These are phyloP conservation scores for Polyporus arcularius DNA, from an alignment of 768 basidiomycete species.

Conservation along the genomic window DNA sequence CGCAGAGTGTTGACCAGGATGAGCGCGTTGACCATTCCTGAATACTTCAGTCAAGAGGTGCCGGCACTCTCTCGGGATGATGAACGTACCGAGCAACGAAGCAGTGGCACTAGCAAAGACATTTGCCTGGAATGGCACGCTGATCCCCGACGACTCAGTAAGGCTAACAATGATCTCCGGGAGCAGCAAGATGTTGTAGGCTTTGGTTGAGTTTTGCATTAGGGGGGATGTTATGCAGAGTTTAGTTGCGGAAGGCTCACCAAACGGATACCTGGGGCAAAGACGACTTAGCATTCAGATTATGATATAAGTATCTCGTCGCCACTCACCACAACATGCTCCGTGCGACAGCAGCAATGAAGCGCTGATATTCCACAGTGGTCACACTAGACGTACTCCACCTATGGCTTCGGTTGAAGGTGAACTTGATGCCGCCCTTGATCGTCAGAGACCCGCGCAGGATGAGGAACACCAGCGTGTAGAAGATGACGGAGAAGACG, in stretches of 20 bases:
- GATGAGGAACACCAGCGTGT: slow-evolving; percentile 61
- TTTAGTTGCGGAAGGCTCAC: slow-evolving; percentile 36
- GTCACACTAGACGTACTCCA: slow-evolving; percentile 18
- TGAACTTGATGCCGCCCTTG: slow-evolving; percentile 52
- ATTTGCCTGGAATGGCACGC: slow-evolving; percentile 46
- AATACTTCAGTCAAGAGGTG: slow-evolving; percentile 5
- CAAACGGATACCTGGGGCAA: slow-evolving; percentile 55
- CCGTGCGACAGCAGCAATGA: slow-evolving; percentile 60
- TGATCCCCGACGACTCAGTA: slow-evolving; percentile 47
- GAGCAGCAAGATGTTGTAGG: slow-evolving; percentile 58
- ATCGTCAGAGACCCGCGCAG: slow-evolving; percentile 58
- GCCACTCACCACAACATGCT: slow-evolving; percentile 68
- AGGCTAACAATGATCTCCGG: slow-evolving; percentile 59
- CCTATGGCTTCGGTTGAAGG: slow-evolving; percentile 36
- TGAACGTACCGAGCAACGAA: slow-evolving; percentile 53
- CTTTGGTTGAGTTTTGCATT: slow-evolving; percentile 34
- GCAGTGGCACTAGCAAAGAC: slow-evolving; percentile 54
- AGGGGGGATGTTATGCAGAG: background rate
- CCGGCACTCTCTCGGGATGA: background rate
- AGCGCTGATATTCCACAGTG: slow-evolving; percentile 55
- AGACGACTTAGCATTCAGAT: slow-evolving; percentile 4
- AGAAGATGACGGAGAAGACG: slow-evolving; percentile 55
- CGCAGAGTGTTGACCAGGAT: slow-evolving; percentile 72
- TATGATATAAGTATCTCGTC: background rate
- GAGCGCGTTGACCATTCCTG: slow-evolving; percentile 65